These are phyloP conservation scores for Colletotrichum filicis DNA, from an alignment of 2,329 filamentous ascomycete species.

Conservation along the genomic window DNA sequence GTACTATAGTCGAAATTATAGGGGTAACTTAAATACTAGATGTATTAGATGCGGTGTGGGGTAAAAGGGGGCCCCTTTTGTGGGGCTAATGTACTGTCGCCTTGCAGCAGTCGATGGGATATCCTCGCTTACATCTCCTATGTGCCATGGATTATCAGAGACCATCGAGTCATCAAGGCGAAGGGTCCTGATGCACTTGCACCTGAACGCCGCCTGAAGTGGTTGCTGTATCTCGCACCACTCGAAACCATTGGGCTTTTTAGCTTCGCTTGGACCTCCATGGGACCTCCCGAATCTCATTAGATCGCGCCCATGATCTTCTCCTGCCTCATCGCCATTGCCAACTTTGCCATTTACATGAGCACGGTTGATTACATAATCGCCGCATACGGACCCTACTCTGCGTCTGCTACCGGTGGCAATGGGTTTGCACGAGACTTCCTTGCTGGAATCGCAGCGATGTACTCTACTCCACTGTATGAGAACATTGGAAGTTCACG, in stretches of 20 bases:
- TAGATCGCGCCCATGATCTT: conserved; percentile 74
- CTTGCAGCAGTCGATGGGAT: too few relatives aligned
- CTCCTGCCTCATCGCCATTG: conserved; percentile 68
- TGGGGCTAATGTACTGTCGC: too few relatives aligned
- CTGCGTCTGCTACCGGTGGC: conserved; percentile 73
- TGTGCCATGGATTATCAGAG: conserved; percentile 60
- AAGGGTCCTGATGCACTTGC: conserved; percentile 52
- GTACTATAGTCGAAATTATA: too few relatives aligned
- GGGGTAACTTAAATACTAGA: too few relatives aligned
- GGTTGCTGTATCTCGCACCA: conserved; percentile 68
- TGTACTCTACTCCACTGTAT: conserved; percentile 68
- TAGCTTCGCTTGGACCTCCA: conserved; percentile 70
- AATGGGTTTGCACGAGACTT: conserved; percentile 75
- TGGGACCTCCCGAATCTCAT: conserved; percentile 62
- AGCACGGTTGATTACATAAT: conserved; percentile 77
- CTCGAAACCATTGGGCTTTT: conserved; percentile 70
- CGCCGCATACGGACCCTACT: conserved; percentile 72
- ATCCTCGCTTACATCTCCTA: conserved; percentile 68
- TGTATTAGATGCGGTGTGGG: too few relatives aligned
- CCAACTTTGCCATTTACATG: conserved; percentile 73
- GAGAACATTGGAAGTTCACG: conserved; percentile 51
- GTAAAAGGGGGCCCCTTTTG: too few relatives aligned
- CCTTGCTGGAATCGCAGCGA: conserved; percentile 71
- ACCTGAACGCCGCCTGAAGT: conserved; percentile 68
- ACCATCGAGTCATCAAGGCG: conserved; percentile 49